Evolutionary conservation across 2,329 filamentous ascomycete species (phyloP), one percentile per base, ranked within the genome.

Genomic region (Hypoxylon sp.): DNA sequence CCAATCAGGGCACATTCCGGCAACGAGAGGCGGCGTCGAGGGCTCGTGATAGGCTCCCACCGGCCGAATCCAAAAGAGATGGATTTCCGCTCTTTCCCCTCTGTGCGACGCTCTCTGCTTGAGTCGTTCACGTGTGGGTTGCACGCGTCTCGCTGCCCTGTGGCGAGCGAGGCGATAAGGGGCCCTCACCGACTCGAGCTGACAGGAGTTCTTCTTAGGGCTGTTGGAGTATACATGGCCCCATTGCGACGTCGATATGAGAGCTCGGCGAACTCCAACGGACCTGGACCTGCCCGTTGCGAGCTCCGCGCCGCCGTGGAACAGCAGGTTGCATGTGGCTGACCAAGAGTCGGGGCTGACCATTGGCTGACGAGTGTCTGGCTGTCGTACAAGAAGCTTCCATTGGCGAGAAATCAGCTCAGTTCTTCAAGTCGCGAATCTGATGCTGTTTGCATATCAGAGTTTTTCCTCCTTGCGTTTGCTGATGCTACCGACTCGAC

Each of bases 71-170:
- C 40, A 23, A 23, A 52, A 20, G 52, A 60, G 33, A 60, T 37
- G 48, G 60, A 50, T 60, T 43, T 18, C 59, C 52, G 52, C 59
- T 50, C 45, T 55, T 62, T 56, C 27, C 13, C 9, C 27, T 35
- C 24, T n/a, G 41, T 47, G 27, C 41, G 48, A 59, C 40, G 17
- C 46, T 46, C 31, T 47, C 24, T 58, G 33, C 41, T 15, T 52
- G 27, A 21, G 21, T 11, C 13, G n/a, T n/a, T 50, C 38, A 35
- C 17, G 24, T 27, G 21, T 31, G 46, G 21, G 43, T 54, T 29
- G 47, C 47, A 52, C 15, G 53, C 48, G 45, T 60, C 48, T 60
- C 13, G 3, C 50, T 37, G 42, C 15, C 46, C 9, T 21, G 27
- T 18, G 17, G 15, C 35, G 31, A 42, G 35, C 24, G 45, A 24